Evolutionary conservation across 805 yeast genomes (phyloP).

Genomic region (Kazachstania martiniae): DNA sequence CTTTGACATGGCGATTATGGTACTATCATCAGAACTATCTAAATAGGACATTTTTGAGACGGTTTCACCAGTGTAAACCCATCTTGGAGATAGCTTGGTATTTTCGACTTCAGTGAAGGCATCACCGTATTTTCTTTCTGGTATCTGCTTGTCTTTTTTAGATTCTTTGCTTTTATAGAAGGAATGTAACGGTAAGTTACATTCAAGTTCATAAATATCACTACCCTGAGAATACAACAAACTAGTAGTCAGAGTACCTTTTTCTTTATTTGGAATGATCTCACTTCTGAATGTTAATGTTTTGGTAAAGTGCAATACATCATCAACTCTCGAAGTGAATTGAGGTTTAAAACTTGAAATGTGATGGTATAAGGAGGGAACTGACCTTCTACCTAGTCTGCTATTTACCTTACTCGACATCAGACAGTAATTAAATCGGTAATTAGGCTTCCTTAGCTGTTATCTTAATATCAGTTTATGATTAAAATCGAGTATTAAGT

Average conservation of each 20-base stretch:
- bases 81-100: constrained; percentile 13
- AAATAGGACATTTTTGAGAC: constrained; percentile 19
- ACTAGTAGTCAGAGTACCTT: constrained; percentile 19
- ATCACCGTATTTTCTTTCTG: constrained; percentile 38
- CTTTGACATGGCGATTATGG: constrained; percentile 22
- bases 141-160: constrained; percentile 2
- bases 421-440: no score
- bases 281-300: constrained; percentile 20
- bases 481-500: no score
- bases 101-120: constrained; percentile 43
- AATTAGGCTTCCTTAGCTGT: no score
- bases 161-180: constrained; percentile 6
- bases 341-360: constrained; percentile 30
- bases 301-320: constrained; percentile 14
- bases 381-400: constrained; percentile 2
- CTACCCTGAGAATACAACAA: constrained; percentile 24
- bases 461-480: no score
- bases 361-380: constrained; percentile 17
- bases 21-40: constrained; percentile 31
- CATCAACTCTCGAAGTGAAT: constrained; percentile 25
- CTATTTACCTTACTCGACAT: no score
- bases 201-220: constrained; percentile 23
- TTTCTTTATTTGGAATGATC: constrained; percentile 23
- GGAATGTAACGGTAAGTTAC: constrained; percentile 21
- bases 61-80: constrained; percentile 25